Evolutionary conservation across 2,329 filamentous ascomycete species (phyloP), one percentile per base, ranked within the genome.

Genomic region (Diaporthe ilicicola): DNA sequence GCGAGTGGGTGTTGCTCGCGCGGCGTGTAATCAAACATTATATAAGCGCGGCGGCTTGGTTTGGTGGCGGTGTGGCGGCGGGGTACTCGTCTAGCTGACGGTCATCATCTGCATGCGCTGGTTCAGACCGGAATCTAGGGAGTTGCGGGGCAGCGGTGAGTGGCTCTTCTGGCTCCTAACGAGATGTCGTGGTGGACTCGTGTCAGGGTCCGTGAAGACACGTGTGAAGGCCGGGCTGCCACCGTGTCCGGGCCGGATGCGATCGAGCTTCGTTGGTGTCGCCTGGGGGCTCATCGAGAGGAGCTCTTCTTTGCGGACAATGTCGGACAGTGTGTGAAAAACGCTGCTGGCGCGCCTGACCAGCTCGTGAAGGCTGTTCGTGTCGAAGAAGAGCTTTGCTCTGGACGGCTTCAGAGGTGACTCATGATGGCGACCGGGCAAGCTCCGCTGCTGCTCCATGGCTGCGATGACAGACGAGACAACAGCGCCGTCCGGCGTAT

Each of bases 191-290:
- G 87, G 83, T 4, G 89, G 87, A 71, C 85, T 90, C 15, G 86
- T 83, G 48, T 84, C 84, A 0, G 90, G 89, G 54, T 91, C 89
- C 12, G 90, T 88, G 75, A 92, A 92, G 46, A 92, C 89, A 29
- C 88, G 83, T 3, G 89, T 92, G 73, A 92, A 92, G 1, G 90
- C 90, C n/a, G 90, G 90, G 75, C 89, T 91, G 3, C 88, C 89
- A 65, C 90, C 88, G 29, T 81, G 80, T 10, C 82, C 81, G 24
- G 59, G 59, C 29, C 59, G 59, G 50, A 82, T 77, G 55, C 85
- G 83, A 22, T 84, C 82, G 32, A 83, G 83, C 50, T 81, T 82
- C n/a, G 59, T 64, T 3, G 86, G 85, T 1, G 87, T 89, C 34
- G 83, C 80, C 10, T 82, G 83, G 2, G 89, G 89, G 75, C 87